Evolutionary conservation across 176 grass and related monocot genomes (phyloP).

Genomic region (Carex scoparia): DNA sequence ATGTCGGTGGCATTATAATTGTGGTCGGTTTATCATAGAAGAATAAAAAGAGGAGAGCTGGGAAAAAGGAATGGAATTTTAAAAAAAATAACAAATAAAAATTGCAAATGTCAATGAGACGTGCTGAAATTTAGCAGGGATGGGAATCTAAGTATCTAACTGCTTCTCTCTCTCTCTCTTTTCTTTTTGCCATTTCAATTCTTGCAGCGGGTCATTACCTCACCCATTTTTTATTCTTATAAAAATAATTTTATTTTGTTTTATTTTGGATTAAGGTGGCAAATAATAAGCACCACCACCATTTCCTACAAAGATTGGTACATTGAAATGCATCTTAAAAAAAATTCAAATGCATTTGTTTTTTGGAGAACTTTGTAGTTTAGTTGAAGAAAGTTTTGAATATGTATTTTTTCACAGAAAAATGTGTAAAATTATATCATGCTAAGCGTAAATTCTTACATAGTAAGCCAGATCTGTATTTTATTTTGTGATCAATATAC

Average conservation of each 20-base stretch:
- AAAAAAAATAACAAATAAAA: not conserved
- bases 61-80: not conserved
- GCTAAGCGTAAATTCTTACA: too few relatives aligned
- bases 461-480: too few relatives aligned
- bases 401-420: not conserved
- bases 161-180: not conserved
- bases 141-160: conserved; percentile 12
- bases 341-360: too few relatives aligned
- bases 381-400: not conserved
- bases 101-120: conserved; percentile 9
- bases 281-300: too few relatives aligned
- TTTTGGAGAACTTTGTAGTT: not conserved
- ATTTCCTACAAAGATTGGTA: too few relatives aligned
- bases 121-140: not conserved
- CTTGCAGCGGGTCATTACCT: not conserved
- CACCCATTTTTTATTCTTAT: not conserved
- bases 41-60: not conserved
- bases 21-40: conserved; percentile 14
- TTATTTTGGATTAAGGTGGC: not conserved
- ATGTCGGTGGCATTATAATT: conserved; percentile 18
- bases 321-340: too few relatives aligned
- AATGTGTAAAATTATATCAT: too few relatives aligned
- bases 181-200: not conserved
- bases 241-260: not conserved
- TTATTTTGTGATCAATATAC: too few relatives aligned